Conservation (phyloP, 768 basidiomycete genomes). For the Boletellus ananas region DNA sequence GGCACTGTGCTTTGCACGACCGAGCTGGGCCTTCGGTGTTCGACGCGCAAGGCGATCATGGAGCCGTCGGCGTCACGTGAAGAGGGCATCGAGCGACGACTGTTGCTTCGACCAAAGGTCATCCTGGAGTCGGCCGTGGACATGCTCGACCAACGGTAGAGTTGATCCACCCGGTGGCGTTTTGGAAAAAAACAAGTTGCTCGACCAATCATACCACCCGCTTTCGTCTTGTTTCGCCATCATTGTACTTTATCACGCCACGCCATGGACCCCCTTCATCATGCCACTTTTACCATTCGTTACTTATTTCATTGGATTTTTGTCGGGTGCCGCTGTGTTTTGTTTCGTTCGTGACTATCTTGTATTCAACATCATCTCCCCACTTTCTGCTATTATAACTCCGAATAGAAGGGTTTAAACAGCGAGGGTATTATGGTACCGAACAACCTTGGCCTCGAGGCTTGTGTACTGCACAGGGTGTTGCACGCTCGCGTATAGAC, state of each 20-base stretch:
- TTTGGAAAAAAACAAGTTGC: background rate
- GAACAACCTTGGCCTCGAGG: too few species aligned
- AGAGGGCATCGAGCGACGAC: slow-evolving; percentile 50
- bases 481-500: too few species aligned
- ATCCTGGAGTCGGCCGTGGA: slow-evolving; percentile 68
- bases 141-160: slow-evolving; percentile 38
- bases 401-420: too few species aligned
- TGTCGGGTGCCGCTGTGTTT: background rate
- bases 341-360: background rate
- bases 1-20: slow-evolving; percentile 63
- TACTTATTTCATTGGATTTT: slow-evolving; percentile 5
- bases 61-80: slow-evolving; percentile 32
- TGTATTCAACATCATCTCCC: background rate
- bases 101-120: slow-evolving; percentile 70
- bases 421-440: too few species aligned
- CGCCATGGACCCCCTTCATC: slow-evolving; percentile 10
- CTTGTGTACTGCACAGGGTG: too few species aligned
- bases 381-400: too few species aligned
- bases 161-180: background rate
- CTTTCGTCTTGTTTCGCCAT: slow-evolving; percentile 4
- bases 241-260: slow-evolving; percentile 16
- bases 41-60: slow-evolving; percentile 40
- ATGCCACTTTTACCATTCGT: slow-evolving; percentile 8
- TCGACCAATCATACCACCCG: too few species aligned
- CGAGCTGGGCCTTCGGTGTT: slow-evolving; percentile 67